Base-by-base conservation (phyloP, 2,329 filamentous ascomycete genomes). In the Calonectria henricotiae region DNA sequence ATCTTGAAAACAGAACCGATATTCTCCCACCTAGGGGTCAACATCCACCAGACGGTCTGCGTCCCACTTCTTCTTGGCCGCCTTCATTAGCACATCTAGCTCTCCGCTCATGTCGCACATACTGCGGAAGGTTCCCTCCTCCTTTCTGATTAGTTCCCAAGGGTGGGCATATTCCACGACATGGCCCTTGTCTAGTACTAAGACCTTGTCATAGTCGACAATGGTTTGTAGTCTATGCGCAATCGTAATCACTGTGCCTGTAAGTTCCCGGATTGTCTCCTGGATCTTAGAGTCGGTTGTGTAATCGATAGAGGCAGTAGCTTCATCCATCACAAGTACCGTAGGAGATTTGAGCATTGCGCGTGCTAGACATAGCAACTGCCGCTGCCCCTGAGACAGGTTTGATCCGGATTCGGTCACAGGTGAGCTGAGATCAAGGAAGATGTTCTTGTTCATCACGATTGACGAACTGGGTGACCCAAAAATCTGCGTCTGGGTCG, bases 271-370 rank as follows among this genome's bases (percentile, higher is more conserved):
- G 71, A 99, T 95, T 0, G 96, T 98, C 77, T 94, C 94, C 83
- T 99, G 96, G 75, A 99, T 98, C 85, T 98, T 98, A 61, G 92
- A 88, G 79, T 99, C 96, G 2, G 96, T 99, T 5, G 92, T 93
- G 83, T 98, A 98, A 84, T 99, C 96, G 79, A 99, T 98, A 0
- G 94, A 97, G 0, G 96, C 96, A 0, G 96, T 99, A 0, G 96
- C 96, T 85, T 99, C 96, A 82, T 99, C 96, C 96, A 99, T 98
- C 79, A 99, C 92, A n/a, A 99, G 87, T 1, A 99, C 95, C 74
- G 93, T 95, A 0, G 96, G 95, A 39, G 90, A 90, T 83, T 97
- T 98, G 73, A 99, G 92, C 75, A 99, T 90, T 0, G 96, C 96
- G 66, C 96, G 92, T 0, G 96, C 96, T 11, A 99, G 90, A 80